These are phyloP conservation scores for Jaltomata sinuosa DNA, from an alignment of 257 asterid genomes.

Conservation along the genomic window DNA sequence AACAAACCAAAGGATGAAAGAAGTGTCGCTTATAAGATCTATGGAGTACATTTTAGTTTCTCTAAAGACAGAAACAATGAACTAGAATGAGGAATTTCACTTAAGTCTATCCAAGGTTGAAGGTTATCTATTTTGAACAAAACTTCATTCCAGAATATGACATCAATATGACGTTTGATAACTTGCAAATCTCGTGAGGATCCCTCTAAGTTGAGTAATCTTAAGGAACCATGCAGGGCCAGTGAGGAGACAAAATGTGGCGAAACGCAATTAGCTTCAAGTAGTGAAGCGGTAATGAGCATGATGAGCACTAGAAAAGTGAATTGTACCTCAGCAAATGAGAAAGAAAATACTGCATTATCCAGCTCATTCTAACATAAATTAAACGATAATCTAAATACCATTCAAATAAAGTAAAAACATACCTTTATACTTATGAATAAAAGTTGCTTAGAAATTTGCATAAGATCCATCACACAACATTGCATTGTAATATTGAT, in stretches of 20 bases:
- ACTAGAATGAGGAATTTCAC: neutral
- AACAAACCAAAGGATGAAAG: neutral
- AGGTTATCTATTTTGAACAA: neutral
- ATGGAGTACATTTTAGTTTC: neutral
- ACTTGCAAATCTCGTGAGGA: neutral
- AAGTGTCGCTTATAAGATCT: neutral
- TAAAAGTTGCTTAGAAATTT: neutral
- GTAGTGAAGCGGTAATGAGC: neutral
- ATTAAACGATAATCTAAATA: neutral
- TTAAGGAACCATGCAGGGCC: neutral
- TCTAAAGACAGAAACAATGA: neutral
- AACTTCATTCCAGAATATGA: neutral
- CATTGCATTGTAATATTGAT: neutral
- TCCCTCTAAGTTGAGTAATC: neutral
- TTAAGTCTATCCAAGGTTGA: neutral
- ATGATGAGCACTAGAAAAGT: neutral
- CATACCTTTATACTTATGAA: neutral
- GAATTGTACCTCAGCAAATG: neutral
- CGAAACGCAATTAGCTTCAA: neutral
- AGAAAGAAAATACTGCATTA: no score
- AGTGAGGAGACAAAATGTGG: neutral
- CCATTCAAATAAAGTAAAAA: neutral
- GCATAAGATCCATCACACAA: neutral
- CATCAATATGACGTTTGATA: neutral
- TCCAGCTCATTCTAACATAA: no score